A percentile compares a stretch with the other conserved stretches of the same genome.
Conservation (phyloP, 805 yeast species). For the Yarrowia divulgata region DNA sequence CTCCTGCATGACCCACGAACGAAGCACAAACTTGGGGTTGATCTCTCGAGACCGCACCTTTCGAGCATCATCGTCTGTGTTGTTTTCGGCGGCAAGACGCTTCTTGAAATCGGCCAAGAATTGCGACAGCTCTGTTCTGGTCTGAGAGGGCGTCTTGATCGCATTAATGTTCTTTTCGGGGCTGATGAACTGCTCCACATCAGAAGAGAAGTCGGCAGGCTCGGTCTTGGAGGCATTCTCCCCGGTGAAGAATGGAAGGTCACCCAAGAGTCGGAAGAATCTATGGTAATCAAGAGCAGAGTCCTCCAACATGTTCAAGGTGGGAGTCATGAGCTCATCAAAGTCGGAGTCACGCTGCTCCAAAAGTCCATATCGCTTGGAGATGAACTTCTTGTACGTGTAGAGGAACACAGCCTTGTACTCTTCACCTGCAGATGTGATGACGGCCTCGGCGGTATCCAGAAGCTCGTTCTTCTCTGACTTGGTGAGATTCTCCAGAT, state of each 20-base stretch:
- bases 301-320: conserved; percentile 65
- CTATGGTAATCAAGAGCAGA: conserved; percentile 79
- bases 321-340: conserved; percentile 58
- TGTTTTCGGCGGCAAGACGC: conserved; percentile 54
- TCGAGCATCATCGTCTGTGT: conserved; percentile 54
- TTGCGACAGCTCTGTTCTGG: conserved; percentile 54
- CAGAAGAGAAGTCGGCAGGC: conserved; percentile 42
- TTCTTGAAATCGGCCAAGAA: conserved; percentile 64
- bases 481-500: conserved; percentile 52
- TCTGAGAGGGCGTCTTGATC: conserved; percentile 48
- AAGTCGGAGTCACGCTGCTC: conserved; percentile 52
- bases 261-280: conserved; percentile 73
- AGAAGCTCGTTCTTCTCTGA: conserved; percentile 51
- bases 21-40: conserved; percentile 84
- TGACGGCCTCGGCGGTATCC: conserved; percentile 67
- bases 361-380: conserved; percentile 72
- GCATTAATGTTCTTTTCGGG: conserved; percentile 41
- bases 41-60: conserved; percentile 53
- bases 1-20: conserved; percentile 86
- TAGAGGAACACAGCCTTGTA: conserved; percentile 69
- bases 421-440: conserved; percentile 68
- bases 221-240: conserved; percentile 41
- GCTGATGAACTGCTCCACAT: conserved; percentile 20
- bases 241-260: conserved; percentile 53
- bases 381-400: conserved; percentile 64